Conservation (phyloP, 2,329 filamentous ascomycete species). For the Setomelanomma holmii region DNA sequence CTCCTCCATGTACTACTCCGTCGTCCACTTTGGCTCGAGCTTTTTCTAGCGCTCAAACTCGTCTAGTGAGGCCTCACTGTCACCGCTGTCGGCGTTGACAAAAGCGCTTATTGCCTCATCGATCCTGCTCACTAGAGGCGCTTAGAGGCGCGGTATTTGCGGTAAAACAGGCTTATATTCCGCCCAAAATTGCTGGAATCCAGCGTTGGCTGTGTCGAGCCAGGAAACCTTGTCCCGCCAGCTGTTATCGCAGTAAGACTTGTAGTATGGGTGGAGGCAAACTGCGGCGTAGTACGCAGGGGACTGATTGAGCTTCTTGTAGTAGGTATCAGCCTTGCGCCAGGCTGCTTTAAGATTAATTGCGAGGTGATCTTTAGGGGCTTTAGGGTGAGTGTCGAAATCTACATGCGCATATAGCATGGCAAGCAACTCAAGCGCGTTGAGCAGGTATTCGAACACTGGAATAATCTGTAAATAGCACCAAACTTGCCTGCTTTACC, state of each 20-base stretch:
- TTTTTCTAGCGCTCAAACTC: background rate
- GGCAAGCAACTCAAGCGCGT: background rate
- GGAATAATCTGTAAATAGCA: conserved; percentile 1
- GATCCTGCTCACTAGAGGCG: background rate
- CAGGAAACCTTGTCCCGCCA: background rate
- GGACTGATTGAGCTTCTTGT: no score
- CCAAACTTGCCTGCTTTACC: conserved; percentile 3
- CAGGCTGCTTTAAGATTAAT: conserved; percentile 1
- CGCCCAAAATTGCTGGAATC: background rate
- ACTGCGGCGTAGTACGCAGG: no score
- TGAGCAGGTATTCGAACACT: conserved; percentile 1
- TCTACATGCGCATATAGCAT: background rate
- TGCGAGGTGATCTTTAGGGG: background rate
- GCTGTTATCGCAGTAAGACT: background rate
- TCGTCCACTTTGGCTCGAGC: background rate
- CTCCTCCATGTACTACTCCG: background rate
- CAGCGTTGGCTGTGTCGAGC: background rate
- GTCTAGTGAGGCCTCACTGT: no score
- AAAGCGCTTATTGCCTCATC: background rate
- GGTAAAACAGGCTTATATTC: background rate
- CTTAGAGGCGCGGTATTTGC: background rate
- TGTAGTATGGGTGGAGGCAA: no score
- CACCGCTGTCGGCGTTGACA: background rate
- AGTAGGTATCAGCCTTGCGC: conserved; percentile 2
- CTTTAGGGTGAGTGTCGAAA: background rate